Percentiles rank a stretch among this genome's conserved stretches.
These are phyloP conservation scores for Boletales sp. DNA, from an alignment of 768 basidiomycete genomes.

Conservation along the genomic window DNA sequence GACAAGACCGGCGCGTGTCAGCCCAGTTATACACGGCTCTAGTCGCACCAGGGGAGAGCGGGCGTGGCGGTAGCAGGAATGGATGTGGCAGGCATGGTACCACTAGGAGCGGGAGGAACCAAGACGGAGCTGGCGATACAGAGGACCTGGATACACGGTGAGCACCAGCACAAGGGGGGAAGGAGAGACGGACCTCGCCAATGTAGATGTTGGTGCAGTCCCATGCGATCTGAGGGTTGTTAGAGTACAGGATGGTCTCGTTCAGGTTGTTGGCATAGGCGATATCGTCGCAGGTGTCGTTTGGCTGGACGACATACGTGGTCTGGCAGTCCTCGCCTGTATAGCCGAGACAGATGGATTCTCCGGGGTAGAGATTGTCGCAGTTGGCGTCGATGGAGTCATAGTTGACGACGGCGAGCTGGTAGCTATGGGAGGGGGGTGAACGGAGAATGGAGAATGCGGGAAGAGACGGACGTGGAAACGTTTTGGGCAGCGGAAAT, in stretches of 20 bases:
- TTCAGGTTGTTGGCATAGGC: constrained; percentile 40
- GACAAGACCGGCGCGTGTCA: constrained; percentile 27
- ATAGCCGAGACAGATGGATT: constrained; percentile 59
- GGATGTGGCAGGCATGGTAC: constrained; percentile 21
- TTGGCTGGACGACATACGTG: constrained; percentile 52
- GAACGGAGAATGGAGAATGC: neutral
- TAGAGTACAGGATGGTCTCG: constrained; percentile 49
- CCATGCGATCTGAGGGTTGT: constrained; percentile 71
- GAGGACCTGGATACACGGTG: constrained; percentile 40
- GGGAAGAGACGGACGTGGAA: constrained; percentile 50
- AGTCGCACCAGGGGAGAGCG: constrained; percentile 49
- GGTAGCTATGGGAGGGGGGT: constrained; percentile 47
- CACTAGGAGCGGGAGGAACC: constrained; percentile 44
- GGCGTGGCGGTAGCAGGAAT: constrained; percentile 34
- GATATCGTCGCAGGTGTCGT: constrained; percentile 61
- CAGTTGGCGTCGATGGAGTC: constrained; percentile 49
- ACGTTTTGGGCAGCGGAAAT: constrained; percentile 63
- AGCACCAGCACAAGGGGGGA: neutral
- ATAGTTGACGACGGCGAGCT: constrained; percentile 63
- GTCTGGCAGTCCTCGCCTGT: constrained; percentile 56
- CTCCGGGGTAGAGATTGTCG: constrained; percentile 52
- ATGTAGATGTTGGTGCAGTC: constrained; percentile 67
- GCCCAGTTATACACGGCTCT: constrained; percentile 20
- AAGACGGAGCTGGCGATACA: constrained; percentile 42
- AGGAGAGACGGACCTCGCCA: constrained; percentile 55